phyloP scores from a whole-genome alignment of 495 filamentous ascomycete genomes.

The Penicillium paxilli region DNA sequence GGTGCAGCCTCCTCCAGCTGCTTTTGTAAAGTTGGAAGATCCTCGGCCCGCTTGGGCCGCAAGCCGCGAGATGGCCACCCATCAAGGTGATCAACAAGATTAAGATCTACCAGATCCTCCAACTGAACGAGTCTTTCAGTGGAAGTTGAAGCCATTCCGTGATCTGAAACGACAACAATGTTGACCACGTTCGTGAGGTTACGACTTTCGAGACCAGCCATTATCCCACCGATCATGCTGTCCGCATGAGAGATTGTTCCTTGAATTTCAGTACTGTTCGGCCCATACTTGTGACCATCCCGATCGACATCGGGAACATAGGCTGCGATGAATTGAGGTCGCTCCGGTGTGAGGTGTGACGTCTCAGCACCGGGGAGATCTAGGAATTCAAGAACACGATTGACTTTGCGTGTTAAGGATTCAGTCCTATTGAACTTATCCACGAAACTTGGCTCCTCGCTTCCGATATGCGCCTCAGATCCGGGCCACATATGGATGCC shows the following conservation, averaged over 20 bases:
- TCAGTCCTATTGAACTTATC: conserved; percentile 85
- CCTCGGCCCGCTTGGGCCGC: conserved; percentile 65
- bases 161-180: conserved; percentile 95
- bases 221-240: conserved; percentile 70
- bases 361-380: conserved; percentile 74
- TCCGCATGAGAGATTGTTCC: conserved; percentile 75
- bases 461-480: conserved; percentile 73
- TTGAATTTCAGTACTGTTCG: conserved; percentile 89
- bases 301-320: conserved; percentile 91
- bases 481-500: conserved; percentile 99
- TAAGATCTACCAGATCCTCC: conserved; percentile 82
- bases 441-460: conserved; percentile 68
- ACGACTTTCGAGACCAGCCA: conserved; percentile 73
- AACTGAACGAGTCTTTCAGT: conserved; percentile 81
- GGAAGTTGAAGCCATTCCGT: conserved; percentile 95
- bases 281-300: conserved; percentile 84
- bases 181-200: conserved; percentile 91
- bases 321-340: conserved; percentile 88
- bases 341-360: conserved; percentile 27
- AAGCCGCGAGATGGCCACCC: conserved; percentile 94
- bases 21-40: conserved; percentile 46
- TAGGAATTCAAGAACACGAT: conserved; percentile 73
- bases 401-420: conserved; percentile 67
- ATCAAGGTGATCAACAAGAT: conserved; percentile 77
- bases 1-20: conserved; percentile 44